Evolutionary conservation across 208 protist species (phyloP).

Genomic region (Leishmania amazonensis): DNA sequence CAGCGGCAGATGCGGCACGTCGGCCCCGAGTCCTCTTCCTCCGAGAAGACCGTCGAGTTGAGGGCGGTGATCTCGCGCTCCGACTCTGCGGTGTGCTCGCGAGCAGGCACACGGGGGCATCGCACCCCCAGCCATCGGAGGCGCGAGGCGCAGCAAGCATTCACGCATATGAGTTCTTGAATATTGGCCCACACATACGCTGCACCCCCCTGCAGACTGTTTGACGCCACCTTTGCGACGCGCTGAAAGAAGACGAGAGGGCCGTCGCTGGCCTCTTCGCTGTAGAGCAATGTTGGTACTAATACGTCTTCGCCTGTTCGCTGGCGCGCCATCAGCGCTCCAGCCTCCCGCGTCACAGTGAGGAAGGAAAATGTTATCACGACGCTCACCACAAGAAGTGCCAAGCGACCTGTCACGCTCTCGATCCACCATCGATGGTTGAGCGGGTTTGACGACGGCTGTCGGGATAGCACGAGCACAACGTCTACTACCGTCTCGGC

Average conservation of each 20-base stretch:
- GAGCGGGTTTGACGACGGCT: slow-evolving; percentile 18
- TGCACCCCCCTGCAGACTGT: neutral
- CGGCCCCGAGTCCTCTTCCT: slow-evolving; percentile 23
- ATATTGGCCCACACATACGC: neutral
- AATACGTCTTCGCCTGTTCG: neutral
- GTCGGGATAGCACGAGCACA: slow-evolving; percentile 24
- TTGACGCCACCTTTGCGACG: slow-evolving; percentile 8
- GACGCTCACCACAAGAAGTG: slow-evolving; percentile 12
- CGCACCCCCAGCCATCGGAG: slow-evolving; percentile 13
- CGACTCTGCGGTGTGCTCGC: slow-evolving; percentile 5
- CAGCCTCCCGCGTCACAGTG: slow-evolving; percentile 12
- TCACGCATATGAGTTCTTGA: neutral
- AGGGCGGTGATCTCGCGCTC: slow-evolving; percentile 24
- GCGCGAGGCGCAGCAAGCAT: neutral
- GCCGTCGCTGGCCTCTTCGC: slow-evolving; percentile 10
- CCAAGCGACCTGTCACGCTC: slow-evolving; percentile 16
- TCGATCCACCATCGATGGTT: slow-evolving; percentile 34
- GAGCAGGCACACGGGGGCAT: slow-evolving; percentile 5
- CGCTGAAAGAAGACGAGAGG: slow-evolving; percentile 11
- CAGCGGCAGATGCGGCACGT: slow-evolving; percentile 35
- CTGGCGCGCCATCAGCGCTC: slow-evolving; percentile 7
- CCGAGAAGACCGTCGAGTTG: neutral
- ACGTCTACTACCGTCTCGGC: slow-evolving; percentile 23
- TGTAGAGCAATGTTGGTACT: slow-evolving; percentile 10
- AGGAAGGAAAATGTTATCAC: slow-evolving; percentile 22